Percentiles rank a stretch among this genome's conserved stretches.
phyloP scores from a whole-genome alignment of 768 basidiomycete genomes.

The Termitomyces titanicus region DNA sequence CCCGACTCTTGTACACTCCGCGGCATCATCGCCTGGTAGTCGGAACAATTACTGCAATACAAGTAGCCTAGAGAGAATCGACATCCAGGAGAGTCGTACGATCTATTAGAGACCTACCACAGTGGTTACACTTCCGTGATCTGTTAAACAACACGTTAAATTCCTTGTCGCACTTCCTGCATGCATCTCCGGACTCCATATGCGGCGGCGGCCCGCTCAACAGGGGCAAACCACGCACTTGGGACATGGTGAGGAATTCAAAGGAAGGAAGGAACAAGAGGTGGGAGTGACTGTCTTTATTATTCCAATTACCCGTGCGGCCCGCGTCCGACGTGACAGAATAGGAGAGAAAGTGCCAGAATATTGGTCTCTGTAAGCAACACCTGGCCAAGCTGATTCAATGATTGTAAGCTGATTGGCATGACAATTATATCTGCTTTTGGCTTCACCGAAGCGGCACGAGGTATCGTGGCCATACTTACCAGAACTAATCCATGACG shows the following conservation, averaged over 20 bases:
- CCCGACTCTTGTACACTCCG: constrained; percentile 48
- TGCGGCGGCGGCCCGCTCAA: constrained; percentile 63
- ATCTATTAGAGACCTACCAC: constrained; percentile 44
- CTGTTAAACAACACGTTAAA: constrained; percentile 66
- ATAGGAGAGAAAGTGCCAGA: constrained; percentile 5
- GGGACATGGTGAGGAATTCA: constrained; percentile 13
- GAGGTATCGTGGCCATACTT: neutral
- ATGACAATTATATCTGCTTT: neutral
- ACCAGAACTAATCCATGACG: too few species aligned
- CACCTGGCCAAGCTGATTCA: neutral
- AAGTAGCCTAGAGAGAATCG: constrained; percentile 47
- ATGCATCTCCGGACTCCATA: constrained; percentile 30
- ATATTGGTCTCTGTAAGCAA: constrained; percentile 6
- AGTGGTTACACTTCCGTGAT: constrained; percentile 68
- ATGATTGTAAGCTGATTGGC: neutral
- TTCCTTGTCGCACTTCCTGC: constrained; percentile 73
- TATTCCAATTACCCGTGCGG: neutral
- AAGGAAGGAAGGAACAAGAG: neutral
- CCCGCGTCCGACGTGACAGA: neutral
- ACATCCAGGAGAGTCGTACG: neutral
- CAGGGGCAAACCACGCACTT: constrained; percentile 55
- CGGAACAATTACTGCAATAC: constrained; percentile 72
- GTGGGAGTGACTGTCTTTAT: neutral
- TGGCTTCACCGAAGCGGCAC: neutral
- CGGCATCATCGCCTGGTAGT: constrained; percentile 80